Conservation (phyloP, 2,329 filamentous ascomycete genomes). For the Pseudonectria foliicola region DNA sequence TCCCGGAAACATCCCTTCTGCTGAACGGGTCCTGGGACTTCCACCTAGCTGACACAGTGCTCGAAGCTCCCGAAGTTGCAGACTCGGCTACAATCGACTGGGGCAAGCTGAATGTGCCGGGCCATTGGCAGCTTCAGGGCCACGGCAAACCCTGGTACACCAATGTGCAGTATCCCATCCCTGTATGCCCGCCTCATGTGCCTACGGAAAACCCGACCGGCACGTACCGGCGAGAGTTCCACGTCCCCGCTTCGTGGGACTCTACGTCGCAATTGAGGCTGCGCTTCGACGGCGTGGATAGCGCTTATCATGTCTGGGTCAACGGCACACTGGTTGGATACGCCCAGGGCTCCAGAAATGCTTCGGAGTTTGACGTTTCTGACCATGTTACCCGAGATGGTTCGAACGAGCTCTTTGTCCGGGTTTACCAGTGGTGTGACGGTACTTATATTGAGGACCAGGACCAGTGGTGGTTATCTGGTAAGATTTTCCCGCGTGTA, state of each 20-base stretch:
- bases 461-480: conserved; percentile 62
- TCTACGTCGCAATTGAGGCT: conserved; percentile 46
- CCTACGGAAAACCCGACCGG: conserved; percentile 59
- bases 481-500: too few species aligned
- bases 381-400: conserved; percentile 31
- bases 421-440: conserved; percentile 66
- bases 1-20: conserved; percentile 40
- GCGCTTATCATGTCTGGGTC: conserved; percentile 62
- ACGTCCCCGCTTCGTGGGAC: conserved; percentile 42
- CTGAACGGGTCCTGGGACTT: conserved; percentile 55
- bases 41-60: conserved; percentile 38
- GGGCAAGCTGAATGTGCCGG: conserved; percentile 49
- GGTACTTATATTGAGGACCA: conserved; percentile 64
- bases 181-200: conserved; percentile 55
- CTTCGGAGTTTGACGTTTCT: conserved; percentile 63
- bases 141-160: conserved; percentile 61
- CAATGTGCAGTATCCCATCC: conserved; percentile 60
- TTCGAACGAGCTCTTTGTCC: conserved; percentile 51
- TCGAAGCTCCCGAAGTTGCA: conserved; percentile 36
- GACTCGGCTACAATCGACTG: conserved; percentile 12
- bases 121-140: conserved; percentile 63
- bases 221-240: conserved; percentile 50
- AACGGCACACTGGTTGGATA: conserved; percentile 60
- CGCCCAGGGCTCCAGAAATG: conserved; percentile 60
- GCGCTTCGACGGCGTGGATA: conserved; percentile 66